A percentile compares a stretch with the other conserved stretches of the same genome.
These are phyloP conservation scores for Glarea lozoyensis DNA, from an alignment of 495 filamentous ascomycete genomes.

Conservation along the genomic window DNA sequence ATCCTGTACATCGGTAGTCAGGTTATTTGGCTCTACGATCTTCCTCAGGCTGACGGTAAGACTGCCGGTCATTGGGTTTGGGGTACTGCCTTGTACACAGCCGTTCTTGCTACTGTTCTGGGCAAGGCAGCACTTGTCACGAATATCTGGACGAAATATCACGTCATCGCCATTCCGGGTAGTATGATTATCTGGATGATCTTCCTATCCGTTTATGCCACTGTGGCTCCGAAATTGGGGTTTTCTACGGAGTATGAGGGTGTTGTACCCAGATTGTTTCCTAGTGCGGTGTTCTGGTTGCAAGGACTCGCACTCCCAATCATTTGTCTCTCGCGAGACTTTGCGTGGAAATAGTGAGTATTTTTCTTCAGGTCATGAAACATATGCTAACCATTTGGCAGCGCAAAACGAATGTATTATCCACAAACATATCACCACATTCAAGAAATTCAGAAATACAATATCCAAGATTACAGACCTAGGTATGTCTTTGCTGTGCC, in stretches of 20 bases:
- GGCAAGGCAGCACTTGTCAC: conserved; percentile 92
- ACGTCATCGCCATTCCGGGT: conserved; percentile 90
- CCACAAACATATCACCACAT: conserved; percentile 97
- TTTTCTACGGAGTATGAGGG: conserved; percentile 82
- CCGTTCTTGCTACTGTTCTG: conserved; percentile 83
- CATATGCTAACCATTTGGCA: conserved; percentile 23
- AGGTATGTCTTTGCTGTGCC: conserved; percentile 37
- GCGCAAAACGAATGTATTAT: conserved; percentile 89
- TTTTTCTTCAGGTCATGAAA: not conserved
- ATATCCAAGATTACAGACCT: conserved; percentile 97
- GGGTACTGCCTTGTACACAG: conserved; percentile 86
- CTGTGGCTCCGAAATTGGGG: conserved; percentile 73
- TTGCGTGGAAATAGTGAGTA: conserved; percentile 59
- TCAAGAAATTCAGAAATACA: conserved; percentile 99
- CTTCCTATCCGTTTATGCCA: conserved; percentile 87
- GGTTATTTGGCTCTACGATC: conserved; percentile 71
- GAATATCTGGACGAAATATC: conserved; percentile 98
- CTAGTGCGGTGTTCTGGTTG: conserved; percentile 79
- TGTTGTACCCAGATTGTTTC: conserved; percentile 70
- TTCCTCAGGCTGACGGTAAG: conserved; percentile 64
- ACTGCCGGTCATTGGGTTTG: conserved; percentile 94
- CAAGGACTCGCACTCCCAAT: conserved; percentile 74
- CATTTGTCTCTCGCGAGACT: conserved; percentile 82
- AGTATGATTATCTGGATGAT: conserved; percentile 85
- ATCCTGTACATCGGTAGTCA: conserved; percentile 80